These are phyloP conservation scores for Malassezia dermatis DNA, from an alignment of 1,284 basidiomycete species.

Conservation along the genomic window DNA sequence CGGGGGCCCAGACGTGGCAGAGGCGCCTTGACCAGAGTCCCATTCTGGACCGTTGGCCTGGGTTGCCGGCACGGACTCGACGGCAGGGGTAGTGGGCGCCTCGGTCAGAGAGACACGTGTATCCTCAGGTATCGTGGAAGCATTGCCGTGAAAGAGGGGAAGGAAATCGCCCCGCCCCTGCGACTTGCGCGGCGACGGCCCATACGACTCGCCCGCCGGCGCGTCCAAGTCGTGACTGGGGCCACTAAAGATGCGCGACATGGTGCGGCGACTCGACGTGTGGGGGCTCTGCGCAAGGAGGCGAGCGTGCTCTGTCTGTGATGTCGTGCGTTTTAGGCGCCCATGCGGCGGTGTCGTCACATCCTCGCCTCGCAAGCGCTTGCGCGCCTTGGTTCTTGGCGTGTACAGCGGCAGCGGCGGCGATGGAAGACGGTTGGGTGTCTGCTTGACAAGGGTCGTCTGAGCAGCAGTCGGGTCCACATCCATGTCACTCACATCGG, in stretches of 20 bases:
- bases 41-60: background rate
- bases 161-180: background rate
- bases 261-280: background rate
- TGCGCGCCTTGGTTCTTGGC: slow-evolving; percentile 15
- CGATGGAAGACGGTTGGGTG: background rate
- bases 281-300: slow-evolving; percentile 9
- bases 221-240: background rate
- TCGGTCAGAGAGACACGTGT: background rate
- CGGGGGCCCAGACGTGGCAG: background rate
- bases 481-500: slow-evolving; percentile 15
- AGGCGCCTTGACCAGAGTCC: background rate
- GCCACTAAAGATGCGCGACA: slow-evolving; percentile 7
- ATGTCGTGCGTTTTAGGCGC: background rate
- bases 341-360: slow-evolving; percentile 8
- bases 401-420: slow-evolving; percentile 6
- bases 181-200: slow-evolving; percentile 10
- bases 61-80: background rate
- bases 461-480: background rate
- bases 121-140: background rate
- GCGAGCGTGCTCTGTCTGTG: background rate
- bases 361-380: slow-evolving; percentile 14
- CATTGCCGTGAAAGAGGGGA: slow-evolving; percentile 3
- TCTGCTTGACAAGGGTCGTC: background rate
- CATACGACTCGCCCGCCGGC: background rate
- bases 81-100: background rate